Conservation (phyloP, 495 filamentous ascomycete genomes). For the Beverwykella pulmonaria region DNA sequence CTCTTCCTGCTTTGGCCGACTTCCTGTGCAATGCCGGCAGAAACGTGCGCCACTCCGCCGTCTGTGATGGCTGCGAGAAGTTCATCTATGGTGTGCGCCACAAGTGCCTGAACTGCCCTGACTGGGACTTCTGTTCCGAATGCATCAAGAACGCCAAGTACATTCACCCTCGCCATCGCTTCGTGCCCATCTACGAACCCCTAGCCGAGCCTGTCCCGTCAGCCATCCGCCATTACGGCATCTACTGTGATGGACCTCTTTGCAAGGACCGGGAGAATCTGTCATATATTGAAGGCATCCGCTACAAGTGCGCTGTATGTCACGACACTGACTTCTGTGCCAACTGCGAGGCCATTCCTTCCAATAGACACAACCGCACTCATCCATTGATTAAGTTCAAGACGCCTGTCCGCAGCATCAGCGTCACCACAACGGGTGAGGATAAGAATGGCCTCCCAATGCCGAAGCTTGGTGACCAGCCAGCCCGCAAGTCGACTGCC, state of each 20-base stretch:
- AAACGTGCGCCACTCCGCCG: slow-evolving; percentile 76
- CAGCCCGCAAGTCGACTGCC: slow-evolving; percentile 51
- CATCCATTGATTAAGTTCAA: slow-evolving; percentile 98
- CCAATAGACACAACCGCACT: slow-evolving; percentile 84
- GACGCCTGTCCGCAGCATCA: slow-evolving; percentile 86
- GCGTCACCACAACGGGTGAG: slow-evolving; percentile 80
- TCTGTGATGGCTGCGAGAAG: slow-evolving; percentile 95
- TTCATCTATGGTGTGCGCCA: slow-evolving; percentile 87
- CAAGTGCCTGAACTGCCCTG: slow-evolving; percentile 96
- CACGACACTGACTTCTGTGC: slow-evolving; percentile 96
- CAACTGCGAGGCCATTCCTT: slow-evolving; percentile 85
- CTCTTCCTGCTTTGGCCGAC: slow-evolving; percentile 58
- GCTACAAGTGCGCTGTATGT: slow-evolving; percentile 98
- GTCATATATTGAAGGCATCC: slow-evolving; percentile 77
- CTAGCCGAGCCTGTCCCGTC: slow-evolving; percentile 58
- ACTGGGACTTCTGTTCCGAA: slow-evolving; percentile 92
- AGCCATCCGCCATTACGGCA: slow-evolving; percentile 66
- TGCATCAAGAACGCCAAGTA: slow-evolving; percentile 68
- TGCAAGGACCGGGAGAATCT: slow-evolving; percentile 63
- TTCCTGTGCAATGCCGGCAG: slow-evolving; percentile 78
- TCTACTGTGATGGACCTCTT: slow-evolving; percentile 94
- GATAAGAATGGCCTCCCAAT: slow-evolving; percentile 63
- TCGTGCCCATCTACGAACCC: slow-evolving; percentile 83
- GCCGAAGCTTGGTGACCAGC: slow-evolving; percentile 67
- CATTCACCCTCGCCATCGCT: slow-evolving; percentile 83